Conservation (phyloP, 371 early-diverging fungal species). For the Actinomortierella wolfii region DNA sequence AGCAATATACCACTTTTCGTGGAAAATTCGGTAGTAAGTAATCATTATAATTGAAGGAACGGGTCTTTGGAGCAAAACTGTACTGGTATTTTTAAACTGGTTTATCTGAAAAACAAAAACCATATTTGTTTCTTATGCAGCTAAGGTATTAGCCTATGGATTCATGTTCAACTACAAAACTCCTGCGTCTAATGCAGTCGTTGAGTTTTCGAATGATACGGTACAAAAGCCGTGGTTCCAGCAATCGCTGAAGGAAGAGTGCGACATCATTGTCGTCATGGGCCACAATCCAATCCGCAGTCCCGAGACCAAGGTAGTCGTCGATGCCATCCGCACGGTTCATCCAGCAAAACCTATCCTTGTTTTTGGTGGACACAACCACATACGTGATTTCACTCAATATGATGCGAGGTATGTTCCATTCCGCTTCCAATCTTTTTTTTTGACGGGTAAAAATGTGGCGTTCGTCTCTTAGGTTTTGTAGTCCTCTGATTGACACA, state of each 20-base stretch:
- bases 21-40: constrained; percentile 57
- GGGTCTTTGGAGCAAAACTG: no score
- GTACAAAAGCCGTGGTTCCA: constrained; percentile 62
- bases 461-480: no score
- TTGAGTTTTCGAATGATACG: constrained; percentile 52
- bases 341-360: constrained; percentile 59
- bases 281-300: constrained; percentile 61
- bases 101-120: no score
- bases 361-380: constrained; percentile 64
- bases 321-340: constrained; percentile 56
- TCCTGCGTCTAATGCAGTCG: constrained; percentile 48
- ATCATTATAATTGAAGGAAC: no score
- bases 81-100: no score
- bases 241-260: constrained; percentile 49
- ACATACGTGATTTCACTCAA: constrained; percentile 59
- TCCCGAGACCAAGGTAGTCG: constrained; percentile 51
- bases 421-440: no score
- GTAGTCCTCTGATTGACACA: no score
- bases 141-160: constrained; percentile 60
- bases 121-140: no score
- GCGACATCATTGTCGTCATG: constrained; percentile 58
- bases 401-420: constrained; percentile 46
- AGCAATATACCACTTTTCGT: constrained; percentile 56
- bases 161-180: constrained; percentile 59
- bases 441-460: no score